A percentile compares a stretch with the other conserved stretches of the same genome.
These are phyloP conservation scores for Arabis hirsuta DNA, from an alignment of 345 rosid genomes.

Conservation along the genomic window DNA sequence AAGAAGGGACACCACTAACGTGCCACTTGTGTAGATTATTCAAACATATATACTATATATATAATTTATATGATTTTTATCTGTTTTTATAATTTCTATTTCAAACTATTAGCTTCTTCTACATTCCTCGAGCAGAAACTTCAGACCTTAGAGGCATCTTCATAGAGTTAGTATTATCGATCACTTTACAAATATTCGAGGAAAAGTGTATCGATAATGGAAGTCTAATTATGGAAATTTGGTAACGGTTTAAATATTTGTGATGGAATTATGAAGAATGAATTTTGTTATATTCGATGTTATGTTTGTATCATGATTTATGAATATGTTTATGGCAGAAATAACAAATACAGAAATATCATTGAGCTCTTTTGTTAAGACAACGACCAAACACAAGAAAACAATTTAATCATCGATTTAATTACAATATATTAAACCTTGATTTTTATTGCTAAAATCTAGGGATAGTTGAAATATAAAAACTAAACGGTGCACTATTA, in stretches of 20 bases:
- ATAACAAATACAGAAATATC: conserved; percentile 7
- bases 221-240: neutral
- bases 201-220: neutral
- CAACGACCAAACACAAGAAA: conserved; percentile 36
- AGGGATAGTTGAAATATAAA: conserved; percentile 42
- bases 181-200: too few species aligned
- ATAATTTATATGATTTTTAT: neutral
- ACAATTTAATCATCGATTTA: conserved; percentile 30
- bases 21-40: conserved; percentile 41
- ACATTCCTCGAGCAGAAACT: neutral
- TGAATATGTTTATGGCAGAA: conserved; percentile 19
- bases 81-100: neutral
- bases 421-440: conserved; percentile 13
- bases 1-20: conserved; percentile 48
- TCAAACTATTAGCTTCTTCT: neutral
- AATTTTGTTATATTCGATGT: conserved; percentile 18
- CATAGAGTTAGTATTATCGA: neutral
- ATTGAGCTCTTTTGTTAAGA: conserved; percentile 26
- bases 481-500: conserved; percentile 18
- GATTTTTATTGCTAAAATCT: conserved; percentile 37
- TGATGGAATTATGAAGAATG: neutral
- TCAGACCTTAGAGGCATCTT: neutral
- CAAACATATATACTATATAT: neutral
- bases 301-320: neutral
- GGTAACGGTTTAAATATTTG: neutral